Base-by-base conservation (phyloP, 1,139 yeast genomes). In the Groenewaldozyma auringiensis region DNA sequence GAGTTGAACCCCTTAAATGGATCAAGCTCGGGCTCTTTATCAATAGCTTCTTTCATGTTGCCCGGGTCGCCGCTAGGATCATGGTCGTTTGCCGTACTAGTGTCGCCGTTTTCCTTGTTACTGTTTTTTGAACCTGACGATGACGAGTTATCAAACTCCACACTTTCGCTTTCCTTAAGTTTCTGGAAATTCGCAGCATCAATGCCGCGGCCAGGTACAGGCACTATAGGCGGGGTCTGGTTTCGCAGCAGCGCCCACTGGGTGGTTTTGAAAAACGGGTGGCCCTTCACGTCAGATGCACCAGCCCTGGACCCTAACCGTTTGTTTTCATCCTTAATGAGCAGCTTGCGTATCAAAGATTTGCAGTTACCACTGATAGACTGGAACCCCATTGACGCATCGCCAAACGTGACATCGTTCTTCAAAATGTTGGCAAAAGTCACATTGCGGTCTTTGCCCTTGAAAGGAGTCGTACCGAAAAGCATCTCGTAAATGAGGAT, bases 241-340 rank as follows among this genome's bases (percentile, higher is more conserved):
- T 92, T 86, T 55, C 98, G 75, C 50, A 92, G 70, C 51, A 92
- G 69, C 0, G 98, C 97, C 98, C 98, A 92, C 61, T 88, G 95
- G 1, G 88, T 81, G 57, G 72, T 83, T 61, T 88, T 89, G 71
- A 92, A 92, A 58, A 88, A 94, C 0, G 84, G 80, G 63, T 94
- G 98, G 48, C 78, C 79, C 60, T 92, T 92, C 46, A 92, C 79
- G 59, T 92, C 98, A 1, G 95, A 82, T 0, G 98, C 98, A 20
- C 98, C 98, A 37, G 89, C 79, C 51, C 83, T 81, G 13, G 95
- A 85, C 1, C 98, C 98, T 41, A 92, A 65, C 50, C 98, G 72
- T 60, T 86, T 87, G 42, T 75, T 72, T 65, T 92, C 98, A 61
- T 89, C 96, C 62, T 94, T 92, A 48, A 83, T 83, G 48, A 92